These are phyloP conservation scores for Microglena sp. DNA, from an alignment of 139 green algal genomes.

Conservation along the genomic window DNA sequence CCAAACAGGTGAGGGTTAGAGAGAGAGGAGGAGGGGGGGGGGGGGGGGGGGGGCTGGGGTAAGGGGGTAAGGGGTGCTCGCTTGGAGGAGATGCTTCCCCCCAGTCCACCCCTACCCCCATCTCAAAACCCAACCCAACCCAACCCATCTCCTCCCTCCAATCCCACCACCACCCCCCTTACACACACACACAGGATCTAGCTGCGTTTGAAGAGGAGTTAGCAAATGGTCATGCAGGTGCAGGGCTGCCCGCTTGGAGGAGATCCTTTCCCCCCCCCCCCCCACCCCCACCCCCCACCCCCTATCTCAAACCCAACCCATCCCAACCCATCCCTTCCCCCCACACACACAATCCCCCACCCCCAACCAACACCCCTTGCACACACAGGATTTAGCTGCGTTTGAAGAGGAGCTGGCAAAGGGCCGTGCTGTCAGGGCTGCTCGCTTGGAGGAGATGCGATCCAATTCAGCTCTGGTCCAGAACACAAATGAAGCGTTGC, in stretches of 20 bases:
- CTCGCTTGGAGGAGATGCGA: constrained; percentile 15
- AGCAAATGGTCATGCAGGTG: constrained; percentile 4
- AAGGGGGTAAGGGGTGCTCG: too few species aligned
- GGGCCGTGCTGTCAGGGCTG: constrained; percentile 1
- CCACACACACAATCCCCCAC: background rate
- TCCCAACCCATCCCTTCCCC: background rate
- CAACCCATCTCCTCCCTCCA: background rate
- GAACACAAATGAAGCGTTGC: constrained; percentile 16
- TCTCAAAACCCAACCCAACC: background rate
- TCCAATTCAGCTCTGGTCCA: constrained; percentile 13
- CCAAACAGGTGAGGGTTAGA: constrained; percentile 13
- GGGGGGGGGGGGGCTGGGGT: too few species aligned
- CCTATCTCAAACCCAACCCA: background rate
- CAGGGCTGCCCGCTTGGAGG: too few species aligned
- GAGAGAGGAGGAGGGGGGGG: too few species aligned
- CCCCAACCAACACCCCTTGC: background rate
- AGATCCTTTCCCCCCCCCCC: too few species aligned
- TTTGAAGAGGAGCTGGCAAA: constrained; percentile 24
- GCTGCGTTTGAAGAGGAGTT: constrained; percentile 23
- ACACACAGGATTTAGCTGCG: constrained; percentile 4
- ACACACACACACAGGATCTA: background rate
- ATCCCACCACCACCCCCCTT: too few species aligned
- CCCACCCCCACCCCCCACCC: background rate
- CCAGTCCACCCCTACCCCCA: too few species aligned
- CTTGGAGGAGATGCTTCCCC: too few species aligned